Evolutionary conservation across 306 rosid species (phyloP).

Genomic region (Lathyrus aphaca): DNA sequence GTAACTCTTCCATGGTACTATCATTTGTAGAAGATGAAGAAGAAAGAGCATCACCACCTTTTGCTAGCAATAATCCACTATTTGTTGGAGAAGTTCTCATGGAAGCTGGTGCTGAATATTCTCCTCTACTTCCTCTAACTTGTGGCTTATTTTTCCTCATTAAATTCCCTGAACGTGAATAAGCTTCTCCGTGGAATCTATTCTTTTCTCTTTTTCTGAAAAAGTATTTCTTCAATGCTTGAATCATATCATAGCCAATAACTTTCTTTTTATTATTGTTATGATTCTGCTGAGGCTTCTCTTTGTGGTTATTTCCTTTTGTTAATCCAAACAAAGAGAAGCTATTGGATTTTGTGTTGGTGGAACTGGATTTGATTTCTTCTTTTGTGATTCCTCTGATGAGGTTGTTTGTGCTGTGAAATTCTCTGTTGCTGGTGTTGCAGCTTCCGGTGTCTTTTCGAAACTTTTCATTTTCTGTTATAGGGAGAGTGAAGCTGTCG

Average conservation of each 20-base stretch:
- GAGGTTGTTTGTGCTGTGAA: not conserved
- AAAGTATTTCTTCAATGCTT: conserved; percentile 64
- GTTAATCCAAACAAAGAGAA: conserved; percentile 72
- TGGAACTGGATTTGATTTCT: conserved; percentile 25
- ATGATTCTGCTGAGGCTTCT: conserved; percentile 33
- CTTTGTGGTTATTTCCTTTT: conserved; percentile 60
- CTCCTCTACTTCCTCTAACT: conserved; percentile 71
- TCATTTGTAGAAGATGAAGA: conserved; percentile 64
- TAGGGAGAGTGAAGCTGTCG: conserved; percentile 74
- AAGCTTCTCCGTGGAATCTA: conserved; percentile 50
- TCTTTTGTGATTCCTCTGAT: not conserved
- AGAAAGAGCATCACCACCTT: conserved; percentile 54
- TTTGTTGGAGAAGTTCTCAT: conserved; percentile 91
- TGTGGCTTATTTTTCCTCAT: conserved; percentile 50
- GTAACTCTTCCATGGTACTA: conserved; percentile 96
- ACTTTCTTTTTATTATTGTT: conserved; percentile 42
- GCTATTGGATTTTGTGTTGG: conserved; percentile 36
- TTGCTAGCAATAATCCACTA: conserved; percentile 71
- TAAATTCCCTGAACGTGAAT: conserved; percentile 79
- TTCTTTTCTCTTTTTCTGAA: conserved; percentile 58
- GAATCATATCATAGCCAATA: conserved; percentile 55
- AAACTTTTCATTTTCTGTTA: conserved; percentile 42
- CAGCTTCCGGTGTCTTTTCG: conserved; percentile 27
- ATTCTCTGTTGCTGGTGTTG: not conserved
- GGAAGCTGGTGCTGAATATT: conserved; percentile 93